phyloP scores from a whole-genome alignment of 2,329 filamentous ascomycete genomes.

The Fusarium keratoplasticum region DNA sequence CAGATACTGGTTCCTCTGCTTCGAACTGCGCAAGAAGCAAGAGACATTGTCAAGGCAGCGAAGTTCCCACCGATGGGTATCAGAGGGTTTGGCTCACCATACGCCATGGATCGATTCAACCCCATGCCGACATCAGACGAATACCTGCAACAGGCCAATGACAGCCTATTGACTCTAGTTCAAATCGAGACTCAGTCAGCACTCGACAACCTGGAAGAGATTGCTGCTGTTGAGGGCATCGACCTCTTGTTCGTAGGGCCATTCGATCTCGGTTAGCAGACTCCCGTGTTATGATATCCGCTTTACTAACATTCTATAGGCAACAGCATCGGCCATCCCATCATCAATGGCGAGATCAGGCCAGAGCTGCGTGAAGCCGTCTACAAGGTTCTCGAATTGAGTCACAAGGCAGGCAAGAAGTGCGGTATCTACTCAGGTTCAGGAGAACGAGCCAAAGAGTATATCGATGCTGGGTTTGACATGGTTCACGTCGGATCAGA shows the following conservation, averaged over 20 bases:
- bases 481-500: conserved; percentile 19
- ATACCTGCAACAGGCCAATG: conserved; percentile 18
- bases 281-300: fast-evolving
- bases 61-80: conserved; percentile 20
- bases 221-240: neutral
- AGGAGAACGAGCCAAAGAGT: conserved; percentile 1
- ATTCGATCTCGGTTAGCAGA: conserved; percentile 13
- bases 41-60: conserved; percentile 3
- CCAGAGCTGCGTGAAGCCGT: neutral
- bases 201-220: conserved; percentile 7
- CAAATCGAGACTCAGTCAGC: conserved; percentile 21
- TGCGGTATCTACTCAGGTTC: conserved; percentile 9
- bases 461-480: conserved; percentile 6
- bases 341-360: conserved; percentile 5
- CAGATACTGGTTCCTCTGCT: conserved; percentile 15
- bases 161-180: conserved; percentile 6
- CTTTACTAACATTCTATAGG: neutral
- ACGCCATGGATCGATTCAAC: conserved; percentile 17
- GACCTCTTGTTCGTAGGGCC: conserved; percentile 6
- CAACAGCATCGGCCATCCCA: conserved; percentile 16
- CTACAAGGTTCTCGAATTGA: neutral
- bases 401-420: conserved; percentile 5
- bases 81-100: conserved; percentile 15
- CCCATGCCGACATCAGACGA: conserved; percentile 11
- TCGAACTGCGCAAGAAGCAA: conserved; percentile 12